These are phyloP conservation scores for Vitis hybrid DNA, from an alignment of 177 flowering plant genomes.

Conservation along the genomic window DNA sequence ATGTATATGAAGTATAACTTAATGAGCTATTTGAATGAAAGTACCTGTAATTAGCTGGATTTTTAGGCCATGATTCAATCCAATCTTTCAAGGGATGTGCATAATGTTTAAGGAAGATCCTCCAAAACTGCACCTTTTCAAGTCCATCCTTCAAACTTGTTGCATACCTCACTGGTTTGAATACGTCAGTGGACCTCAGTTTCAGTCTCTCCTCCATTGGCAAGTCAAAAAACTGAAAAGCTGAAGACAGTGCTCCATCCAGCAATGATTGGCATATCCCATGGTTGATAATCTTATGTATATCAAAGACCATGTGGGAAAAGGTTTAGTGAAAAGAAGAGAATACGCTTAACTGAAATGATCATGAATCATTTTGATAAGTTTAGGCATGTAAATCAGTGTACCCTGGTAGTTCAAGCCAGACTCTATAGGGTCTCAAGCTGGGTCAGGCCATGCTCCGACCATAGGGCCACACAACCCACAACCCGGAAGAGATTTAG, in stretches of 20 bases:
- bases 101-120: constrained; percentile 63
- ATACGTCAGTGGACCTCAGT: constrained; percentile 46
- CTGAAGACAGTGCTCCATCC: constrained; percentile 31
- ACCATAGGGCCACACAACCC: not conserved
- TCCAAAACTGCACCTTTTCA: constrained; percentile 52
- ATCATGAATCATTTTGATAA: too few relatives aligned
- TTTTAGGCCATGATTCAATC: constrained; percentile 48
- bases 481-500: not conserved
- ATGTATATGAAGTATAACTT: too few relatives aligned
- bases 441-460: not conserved
- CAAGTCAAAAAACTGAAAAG: constrained; percentile 37
- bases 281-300: constrained; percentile 41
- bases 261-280: constrained; percentile 34
- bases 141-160: constrained; percentile 42
- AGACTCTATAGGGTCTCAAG: too few relatives aligned
- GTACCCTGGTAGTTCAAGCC: too few relatives aligned
- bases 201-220: constrained; percentile 33
- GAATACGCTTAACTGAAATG: too few relatives aligned
- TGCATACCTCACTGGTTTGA: constrained; percentile 50
- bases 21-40: too few relatives aligned
- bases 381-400: too few relatives aligned
- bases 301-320: not conserved
- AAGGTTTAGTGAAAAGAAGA: not conserved
- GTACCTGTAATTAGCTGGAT: constrained; percentile 45
- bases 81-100: constrained; percentile 49